phyloP scores from a whole-genome alignment of 495 filamentous ascomycete species.

The Pseudoneurospora amorphoporcata region DNA sequence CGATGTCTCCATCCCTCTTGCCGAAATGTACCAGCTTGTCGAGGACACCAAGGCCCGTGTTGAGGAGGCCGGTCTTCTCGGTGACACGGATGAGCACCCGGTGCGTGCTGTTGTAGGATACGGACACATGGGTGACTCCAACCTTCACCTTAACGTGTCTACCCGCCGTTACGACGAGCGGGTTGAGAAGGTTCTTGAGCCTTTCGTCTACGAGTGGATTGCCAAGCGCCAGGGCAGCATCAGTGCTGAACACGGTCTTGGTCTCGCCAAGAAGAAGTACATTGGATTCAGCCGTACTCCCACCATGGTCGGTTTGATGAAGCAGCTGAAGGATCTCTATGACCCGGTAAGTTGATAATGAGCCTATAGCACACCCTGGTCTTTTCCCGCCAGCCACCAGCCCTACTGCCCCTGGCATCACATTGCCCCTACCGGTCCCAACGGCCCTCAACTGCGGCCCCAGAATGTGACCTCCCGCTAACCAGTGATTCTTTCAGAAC shows the following conservation, averaged over 20 bases:
- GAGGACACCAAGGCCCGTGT: slow-evolving; percentile 68
- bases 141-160: slow-evolving; percentile 84
- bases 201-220: slow-evolving; percentile 97
- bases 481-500: slow-evolving; percentile 38
- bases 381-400: neutral
- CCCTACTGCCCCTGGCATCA: neutral
- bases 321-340: slow-evolving; percentile 80
- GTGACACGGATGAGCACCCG: slow-evolving; percentile 65
- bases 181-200: slow-evolving; percentile 84
- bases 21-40: slow-evolving; percentile 80
- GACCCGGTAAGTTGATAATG: slow-evolving; percentile 62
- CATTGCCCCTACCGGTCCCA: neutral
- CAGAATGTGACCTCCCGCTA: neutral
- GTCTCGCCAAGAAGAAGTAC: slow-evolving; percentile 86
- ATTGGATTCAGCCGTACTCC: slow-evolving; percentile 86
- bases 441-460: neutral
- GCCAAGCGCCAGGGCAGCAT: slow-evolving; percentile 76
- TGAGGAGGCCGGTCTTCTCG: slow-evolving; percentile 61
- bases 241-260: slow-evolving; percentile 91
- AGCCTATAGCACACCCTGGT: neutral
- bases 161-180: slow-evolving; percentile 73
- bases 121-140: slow-evolving; percentile 95
- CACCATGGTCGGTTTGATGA: slow-evolving; percentile 83
- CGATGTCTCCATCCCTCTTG: slow-evolving; percentile 85
- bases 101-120: slow-evolving; percentile 89